phyloP scores from a whole-genome alignment of 345 rosid species.

The Melaleuca quinquenervia region DNA sequence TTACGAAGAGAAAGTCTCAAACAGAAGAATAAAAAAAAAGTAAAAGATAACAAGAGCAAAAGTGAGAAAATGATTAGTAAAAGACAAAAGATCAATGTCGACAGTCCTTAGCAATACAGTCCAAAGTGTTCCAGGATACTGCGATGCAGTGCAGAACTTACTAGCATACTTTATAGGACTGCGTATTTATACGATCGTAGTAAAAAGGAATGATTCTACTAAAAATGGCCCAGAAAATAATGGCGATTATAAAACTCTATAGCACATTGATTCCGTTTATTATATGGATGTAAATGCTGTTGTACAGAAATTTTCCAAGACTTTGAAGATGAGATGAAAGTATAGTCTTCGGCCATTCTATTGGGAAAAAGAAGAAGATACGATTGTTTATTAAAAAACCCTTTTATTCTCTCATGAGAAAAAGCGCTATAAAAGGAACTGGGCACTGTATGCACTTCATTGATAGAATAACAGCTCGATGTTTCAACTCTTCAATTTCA shows the following conservation, averaged over 20 bases:
- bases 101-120: neutral
- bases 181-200: neutral
- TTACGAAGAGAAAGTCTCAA: neutral
- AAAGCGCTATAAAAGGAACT: neutral
- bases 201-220: neutral
- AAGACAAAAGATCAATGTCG: neutral
- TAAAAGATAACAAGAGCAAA: neutral
- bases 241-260: neutral
- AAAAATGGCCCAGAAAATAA: neutral
- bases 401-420: neutral
- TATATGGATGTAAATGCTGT: neutral
- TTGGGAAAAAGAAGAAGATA: neutral
- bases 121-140: neutral
- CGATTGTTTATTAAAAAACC: neutral
- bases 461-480: neutral
- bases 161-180: neutral
- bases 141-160: neutral
- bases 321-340: neutral
- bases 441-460: neutral
- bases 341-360: neutral
- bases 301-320: neutral
- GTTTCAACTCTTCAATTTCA: neutral
- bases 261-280: neutral
- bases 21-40: neutral
- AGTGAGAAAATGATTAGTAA: neutral